Base-by-base conservation (phyloP, 257 asterid species). In the Primulina tabacum region DNA sequence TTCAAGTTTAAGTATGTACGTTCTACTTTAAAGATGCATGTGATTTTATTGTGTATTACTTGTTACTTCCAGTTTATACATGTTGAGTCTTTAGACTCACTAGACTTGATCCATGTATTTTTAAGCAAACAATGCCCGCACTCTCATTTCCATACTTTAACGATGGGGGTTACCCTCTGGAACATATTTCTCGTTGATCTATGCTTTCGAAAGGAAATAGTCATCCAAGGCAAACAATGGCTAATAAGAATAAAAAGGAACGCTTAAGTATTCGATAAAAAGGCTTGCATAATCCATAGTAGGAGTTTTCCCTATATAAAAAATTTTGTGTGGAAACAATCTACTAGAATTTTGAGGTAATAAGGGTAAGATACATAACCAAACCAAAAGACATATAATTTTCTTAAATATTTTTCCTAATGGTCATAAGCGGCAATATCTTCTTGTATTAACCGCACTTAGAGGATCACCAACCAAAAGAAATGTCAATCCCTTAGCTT, bases 201-300 rank as follows among this genome's bases (percentile, higher is more conserved):
- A 59, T 59, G 6, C 63, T 59, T 59, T 59, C 5, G 63, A 59
- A 59, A 59, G 63, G 18, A 30, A 30, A 30, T 2, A 30, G 63
- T 59, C 63, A 59, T 59, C 63, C 63, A 4, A 21, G 63, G 63
- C 28, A 1, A n/a, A 59, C 18, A 20, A 4, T 28, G 3, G 9
- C 18, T 14, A 59, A 59, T 59, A 59, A 59, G 63, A 59, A 59
- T 59, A 59, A 59, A 59, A 4, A 1, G 24, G 63, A 59, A 59
- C 24, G 63, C 63, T 59, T 59, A 17, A 59, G 63, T 59, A 59
- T 59, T 59, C 63, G 63, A 59, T 59, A 59, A 59, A 8, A 59
- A 4, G 63, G 26, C 63, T 59, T 59, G 18, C 63, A 7, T 59
- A 59, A 17, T 59, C 63, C 18, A 59, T 30, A 30, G 32, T 30